A percentile compares a stretch with the other conserved stretches of the same genome.
Conservation (phyloP, 495 filamentous ascomycete genomes). For the Entonaema liquescens region DNA sequence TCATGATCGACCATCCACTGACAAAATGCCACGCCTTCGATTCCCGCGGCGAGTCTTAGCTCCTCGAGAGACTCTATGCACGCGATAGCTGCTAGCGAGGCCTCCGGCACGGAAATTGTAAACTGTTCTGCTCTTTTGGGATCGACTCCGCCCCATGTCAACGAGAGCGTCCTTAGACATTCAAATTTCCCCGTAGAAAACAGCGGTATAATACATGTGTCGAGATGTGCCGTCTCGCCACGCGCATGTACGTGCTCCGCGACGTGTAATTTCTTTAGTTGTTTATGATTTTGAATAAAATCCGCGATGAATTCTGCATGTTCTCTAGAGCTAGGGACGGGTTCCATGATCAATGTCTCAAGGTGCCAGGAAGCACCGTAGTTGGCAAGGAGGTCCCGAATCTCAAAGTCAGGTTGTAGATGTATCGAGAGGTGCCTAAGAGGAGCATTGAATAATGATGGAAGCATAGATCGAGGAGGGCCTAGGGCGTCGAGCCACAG, state of each 20-base stretch:
- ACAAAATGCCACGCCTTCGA: not conserved
- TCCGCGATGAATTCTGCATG: not conserved
- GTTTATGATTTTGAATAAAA: not conserved
- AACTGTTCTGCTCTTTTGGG: not conserved
- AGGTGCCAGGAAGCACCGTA: not conserved
- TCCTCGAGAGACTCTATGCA: not conserved
- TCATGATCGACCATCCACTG: not conserved
- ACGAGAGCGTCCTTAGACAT: not conserved
- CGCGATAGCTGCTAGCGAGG: not conserved
- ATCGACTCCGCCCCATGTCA: not conserved
- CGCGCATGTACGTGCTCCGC: not conserved
- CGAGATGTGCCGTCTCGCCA: not conserved
- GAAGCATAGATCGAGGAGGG: not conserved
- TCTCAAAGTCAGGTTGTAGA: not conserved
- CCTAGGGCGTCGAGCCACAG: not conserved
- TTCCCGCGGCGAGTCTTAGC: not conserved
- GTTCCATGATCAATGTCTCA: not conserved
- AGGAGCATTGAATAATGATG: conserved; percentile 1
- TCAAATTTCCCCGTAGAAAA: not conserved
- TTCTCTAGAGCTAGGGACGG: not conserved
- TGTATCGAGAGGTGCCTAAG: conserved; percentile 4
- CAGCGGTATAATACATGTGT: not conserved
- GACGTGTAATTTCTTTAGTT: not conserved
- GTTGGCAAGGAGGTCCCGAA: not conserved
- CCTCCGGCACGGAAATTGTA: not conserved